Percentiles rank a stretch among this genome's conserved stretches.
These are phyloP conservation scores for Rhizodiscina lignyota DNA, from an alignment of 495 filamentous ascomycete genomes.

Conservation along the genomic window DNA sequence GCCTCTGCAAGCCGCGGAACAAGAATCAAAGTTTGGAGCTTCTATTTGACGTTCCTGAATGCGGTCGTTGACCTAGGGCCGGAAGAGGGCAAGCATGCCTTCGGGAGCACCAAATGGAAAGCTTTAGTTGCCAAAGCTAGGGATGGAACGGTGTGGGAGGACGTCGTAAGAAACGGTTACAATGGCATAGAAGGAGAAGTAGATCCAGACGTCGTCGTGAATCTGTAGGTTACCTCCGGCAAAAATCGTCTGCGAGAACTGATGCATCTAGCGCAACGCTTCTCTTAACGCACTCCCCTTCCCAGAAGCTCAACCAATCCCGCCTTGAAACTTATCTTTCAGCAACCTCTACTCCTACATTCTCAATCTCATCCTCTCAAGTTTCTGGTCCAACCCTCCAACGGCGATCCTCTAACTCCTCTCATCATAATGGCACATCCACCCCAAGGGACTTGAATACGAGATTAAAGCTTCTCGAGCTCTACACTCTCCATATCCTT, in stretches of 20 bases:
- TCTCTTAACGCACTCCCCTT: constrained; percentile 68
- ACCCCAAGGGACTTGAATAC: constrained; percentile 51
- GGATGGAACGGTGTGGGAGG: constrained; percentile 82
- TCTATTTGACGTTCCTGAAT: constrained; percentile 87
- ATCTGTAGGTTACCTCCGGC: constrained; percentile 43
- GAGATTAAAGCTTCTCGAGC: constrained; percentile 75
- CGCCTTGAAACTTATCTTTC: constrained; percentile 84
- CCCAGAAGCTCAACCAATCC: constrained; percentile 67
- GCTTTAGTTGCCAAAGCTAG: constrained; percentile 61
- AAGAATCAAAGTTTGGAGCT: constrained; percentile 88
- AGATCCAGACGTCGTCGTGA: constrained; percentile 87
- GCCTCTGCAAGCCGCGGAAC: constrained; percentile 55
- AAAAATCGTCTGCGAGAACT: background rate
- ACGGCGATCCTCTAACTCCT: constrained; percentile 6
- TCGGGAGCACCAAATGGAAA: constrained; percentile 74
- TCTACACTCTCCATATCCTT: constrained; percentile 86
- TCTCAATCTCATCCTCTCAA: constrained; percentile 38
- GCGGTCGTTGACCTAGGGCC: constrained; percentile 71
- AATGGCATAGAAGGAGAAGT: constrained; percentile 74
- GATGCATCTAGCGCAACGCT: constrained; percentile 50
- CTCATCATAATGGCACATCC: constrained; percentile 40
- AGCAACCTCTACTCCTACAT: constrained; percentile 47
- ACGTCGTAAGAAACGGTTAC: constrained; percentile 73
- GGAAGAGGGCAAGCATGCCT: constrained; percentile 77
- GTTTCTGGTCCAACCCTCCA: constrained; percentile 8